These are phyloP conservation scores for Rhazya stricta DNA, from an alignment of 257 asterid species.

Conservation along the genomic window DNA sequence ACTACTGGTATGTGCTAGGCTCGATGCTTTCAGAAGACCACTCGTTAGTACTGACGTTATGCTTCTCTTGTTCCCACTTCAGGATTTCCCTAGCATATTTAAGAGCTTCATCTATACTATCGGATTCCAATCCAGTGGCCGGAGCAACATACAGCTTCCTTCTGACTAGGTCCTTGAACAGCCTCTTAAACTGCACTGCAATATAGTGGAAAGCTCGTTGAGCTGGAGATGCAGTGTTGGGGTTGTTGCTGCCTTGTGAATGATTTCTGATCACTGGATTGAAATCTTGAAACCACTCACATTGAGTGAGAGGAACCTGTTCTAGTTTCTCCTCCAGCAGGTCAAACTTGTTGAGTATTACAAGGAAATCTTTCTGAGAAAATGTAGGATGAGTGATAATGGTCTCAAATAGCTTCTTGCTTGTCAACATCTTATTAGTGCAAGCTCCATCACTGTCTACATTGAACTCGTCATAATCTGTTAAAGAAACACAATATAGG, in stretches of 20 bases:
- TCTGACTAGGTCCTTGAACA: conserved; percentile 39
- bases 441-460: conserved; percentile 51
- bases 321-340: conserved; percentile 66
- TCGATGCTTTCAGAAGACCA: conserved; percentile 55
- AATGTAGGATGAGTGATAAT: conserved; percentile 53
- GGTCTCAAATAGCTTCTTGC: conserved; percentile 56
- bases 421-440: conserved; percentile 64
- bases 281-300: conserved; percentile 82
- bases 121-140: conserved; percentile 64
- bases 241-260: conserved; percentile 11
- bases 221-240: conserved; percentile 47
- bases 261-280: conserved; percentile 61
- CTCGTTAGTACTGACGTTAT: conserved; percentile 27
- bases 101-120: conserved; percentile 61
- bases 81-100: conserved; percentile 61
- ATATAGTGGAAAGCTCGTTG: conserved; percentile 74
- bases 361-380: conserved; percentile 51
- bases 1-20: conserved; percentile 50
- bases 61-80: conserved; percentile 65
- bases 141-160: conserved; percentile 59
- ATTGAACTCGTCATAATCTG: conserved; percentile 55
- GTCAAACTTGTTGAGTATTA: conserved; percentile 74
- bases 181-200: conserved; percentile 65
- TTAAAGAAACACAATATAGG: conserved; percentile 62
- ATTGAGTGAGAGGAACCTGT: conserved; percentile 48